phyloP scores from a whole-genome alignment of 2,329 filamentous ascomycete genomes.

The Ophiosphaerella narmari region DNA sequence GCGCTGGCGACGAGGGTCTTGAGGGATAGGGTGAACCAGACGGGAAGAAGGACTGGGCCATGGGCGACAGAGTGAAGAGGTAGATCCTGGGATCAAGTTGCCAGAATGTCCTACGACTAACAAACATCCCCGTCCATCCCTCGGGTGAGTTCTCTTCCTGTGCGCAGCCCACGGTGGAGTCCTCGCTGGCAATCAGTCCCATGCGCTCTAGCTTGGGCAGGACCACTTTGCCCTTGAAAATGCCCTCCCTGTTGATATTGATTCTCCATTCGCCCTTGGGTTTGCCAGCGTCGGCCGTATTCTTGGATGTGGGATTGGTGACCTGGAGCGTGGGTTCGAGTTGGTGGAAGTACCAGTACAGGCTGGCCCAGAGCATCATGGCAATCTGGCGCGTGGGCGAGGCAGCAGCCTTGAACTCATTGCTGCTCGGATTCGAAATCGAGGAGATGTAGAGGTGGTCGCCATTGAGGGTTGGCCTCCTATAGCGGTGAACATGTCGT shows the following conservation, averaged over 20 bases:
- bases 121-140: conserved; percentile 81
- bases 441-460: conserved; percentile 91
- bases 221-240: conserved; percentile 80
- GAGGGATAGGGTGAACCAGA: conserved; percentile 57
- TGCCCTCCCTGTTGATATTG: conserved; percentile 82
- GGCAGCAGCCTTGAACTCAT: conserved; percentile 76
- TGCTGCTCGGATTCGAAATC: conserved; percentile 80
- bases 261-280: conserved; percentile 88
- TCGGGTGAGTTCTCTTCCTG: conserved; percentile 65
- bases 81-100: conserved; percentile 86
- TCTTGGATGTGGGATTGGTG: conserved; percentile 64
- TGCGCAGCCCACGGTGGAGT: conserved; percentile 73
- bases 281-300: conserved; percentile 68
- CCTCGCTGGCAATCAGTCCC: conserved; percentile 78
- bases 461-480: conserved; percentile 72
- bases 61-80: conserved; percentile 79
- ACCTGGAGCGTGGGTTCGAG: conserved; percentile 70
- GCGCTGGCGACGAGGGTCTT: conserved; percentile 56
- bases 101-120: conserved; percentile 83
- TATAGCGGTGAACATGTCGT: conserved; percentile 67
- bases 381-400: conserved; percentile 89
- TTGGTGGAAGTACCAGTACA: conserved; percentile 98
- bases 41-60: conserved; percentile 54
- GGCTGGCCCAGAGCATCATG: conserved; percentile 93
- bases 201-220: conserved; percentile 92